A percentile compares a stretch with the other conserved stretches of the same genome.
phyloP scores from a whole-genome alignment of 2,329 filamentous ascomycete genomes.

The Verticillium isaacii region DNA sequence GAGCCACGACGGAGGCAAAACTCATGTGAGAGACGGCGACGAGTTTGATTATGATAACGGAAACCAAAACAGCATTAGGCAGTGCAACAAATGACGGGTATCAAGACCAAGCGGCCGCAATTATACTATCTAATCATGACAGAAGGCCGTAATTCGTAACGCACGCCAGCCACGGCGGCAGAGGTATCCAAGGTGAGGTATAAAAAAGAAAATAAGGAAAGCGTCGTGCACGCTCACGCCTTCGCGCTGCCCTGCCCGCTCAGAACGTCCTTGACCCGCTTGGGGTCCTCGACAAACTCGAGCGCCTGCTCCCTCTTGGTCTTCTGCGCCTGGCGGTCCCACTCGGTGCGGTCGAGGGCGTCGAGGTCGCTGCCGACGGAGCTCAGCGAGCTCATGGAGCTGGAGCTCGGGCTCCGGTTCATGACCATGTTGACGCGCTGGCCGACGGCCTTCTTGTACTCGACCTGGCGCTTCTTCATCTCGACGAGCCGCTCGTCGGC shows the following conservation, averaged over 20 bases:
- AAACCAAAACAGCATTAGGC: background rate
- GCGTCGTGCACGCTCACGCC: too few relatives aligned
- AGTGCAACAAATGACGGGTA: background rate
- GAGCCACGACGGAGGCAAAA: too few relatives aligned
- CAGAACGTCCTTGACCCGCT: conserved; percentile 33
- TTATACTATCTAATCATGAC: background rate
- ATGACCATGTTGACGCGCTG: conserved; percentile 48
- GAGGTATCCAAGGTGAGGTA: background rate
- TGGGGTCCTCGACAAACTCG: conserved; percentile 47
- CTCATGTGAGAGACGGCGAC: too few relatives aligned
- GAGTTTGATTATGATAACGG: too few relatives aligned
- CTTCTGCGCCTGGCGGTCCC: conserved; percentile 19
- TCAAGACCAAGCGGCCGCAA: background rate
- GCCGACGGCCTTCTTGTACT: conserved; percentile 65
- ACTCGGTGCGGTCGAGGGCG: conserved; percentile 26
- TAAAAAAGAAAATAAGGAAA: too few relatives aligned
- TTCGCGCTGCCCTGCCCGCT: background rate
- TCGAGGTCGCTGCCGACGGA: conserved; percentile 50
- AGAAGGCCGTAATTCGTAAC: background rate
- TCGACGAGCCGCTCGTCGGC: conserved; percentile 68
- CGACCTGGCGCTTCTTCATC: conserved; percentile 72
- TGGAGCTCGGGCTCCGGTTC: conserved; percentile 46
- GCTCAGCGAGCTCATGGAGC: conserved; percentile 36
- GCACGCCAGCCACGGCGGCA: background rate
- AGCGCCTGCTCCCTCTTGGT: conserved; percentile 49